Base-by-base conservation (phyloP, 2,329 filamentous ascomycete genomes). In the Pseudogymnoascus destructans region DNA sequence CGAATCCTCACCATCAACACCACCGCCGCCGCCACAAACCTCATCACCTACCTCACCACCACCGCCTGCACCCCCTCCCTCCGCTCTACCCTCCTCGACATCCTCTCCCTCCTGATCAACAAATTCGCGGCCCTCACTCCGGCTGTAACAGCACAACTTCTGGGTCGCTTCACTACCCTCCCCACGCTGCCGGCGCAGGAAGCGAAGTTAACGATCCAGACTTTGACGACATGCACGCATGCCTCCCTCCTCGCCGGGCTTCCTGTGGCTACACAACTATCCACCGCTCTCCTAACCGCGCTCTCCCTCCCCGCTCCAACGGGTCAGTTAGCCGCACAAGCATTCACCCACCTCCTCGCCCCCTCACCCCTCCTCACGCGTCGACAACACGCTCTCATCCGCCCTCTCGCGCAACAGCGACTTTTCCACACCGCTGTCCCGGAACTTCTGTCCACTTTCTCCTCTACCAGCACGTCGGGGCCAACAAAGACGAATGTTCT, bases 71-170 rank as follows among this genome's bases (percentile, higher is more conserved):
- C 46, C 4, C 10, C 46, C 1, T 1, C 27, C 1, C 9, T 52
- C 6, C 46, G 46, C 27, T 52, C 46, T 10, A n/a, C 21, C 9
- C 65, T 67, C 55, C 55, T 68, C 3, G 62, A 59, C 21, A 60
- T 64, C 23, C 38, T 68, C 2, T 66, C 69, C 38, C 57, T 70
- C 3, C 49, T 68, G 0, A 59, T 70, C 10, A 69, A 68, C 55
- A 70, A 70, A 35, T 70, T 67, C 23, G 56, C 57, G 35, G 66
- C 64, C 5, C 33, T 61, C n/a, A 60, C 54, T 6, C 55, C 59
- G 6, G 27, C 27, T 9, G 42, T 60, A 8, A 38, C 25, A 2
- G 17, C 57, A 5, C 55, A 58, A 52, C 57, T 42, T 15, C 38
- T 23, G 11, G 57, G 15, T 11, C 33, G 64, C 7, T 52, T 65